Evolutionary conservation across 306 rosid genomes (phyloP).

Genomic region (Trifolium subterraneum): DNA sequence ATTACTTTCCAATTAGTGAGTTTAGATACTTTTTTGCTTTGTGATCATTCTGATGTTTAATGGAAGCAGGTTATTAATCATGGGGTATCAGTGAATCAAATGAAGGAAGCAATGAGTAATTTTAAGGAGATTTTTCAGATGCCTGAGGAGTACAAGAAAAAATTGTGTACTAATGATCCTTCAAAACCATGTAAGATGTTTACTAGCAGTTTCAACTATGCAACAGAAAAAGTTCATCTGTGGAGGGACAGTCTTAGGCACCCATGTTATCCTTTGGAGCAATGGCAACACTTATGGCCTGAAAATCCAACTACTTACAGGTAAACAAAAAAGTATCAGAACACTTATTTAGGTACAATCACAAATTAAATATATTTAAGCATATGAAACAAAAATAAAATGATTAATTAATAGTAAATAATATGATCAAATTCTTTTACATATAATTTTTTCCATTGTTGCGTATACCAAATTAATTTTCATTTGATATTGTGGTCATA

Average conservation of each 20-base stretch:
- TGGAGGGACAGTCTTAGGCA: slow-evolving; percentile 46
- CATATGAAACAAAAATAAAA: too few species aligned
- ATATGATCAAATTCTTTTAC: too few species aligned
- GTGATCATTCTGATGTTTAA: too few species aligned
- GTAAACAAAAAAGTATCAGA: background rate
- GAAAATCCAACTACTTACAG: slow-evolving; percentile 40
- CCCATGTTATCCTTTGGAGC: slow-evolving; percentile 42
- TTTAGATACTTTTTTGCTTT: too few species aligned
- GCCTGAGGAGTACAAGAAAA: slow-evolving; percentile 40
- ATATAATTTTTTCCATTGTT: too few species aligned
- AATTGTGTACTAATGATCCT: slow-evolving; percentile 35
- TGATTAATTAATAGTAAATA: too few species aligned
- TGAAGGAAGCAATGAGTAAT: slow-evolving; percentile 25
- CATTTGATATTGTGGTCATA: too few species aligned
- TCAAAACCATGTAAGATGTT: slow-evolving; percentile 14
- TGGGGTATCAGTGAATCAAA: slow-evolving; percentile 33
- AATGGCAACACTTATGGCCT: slow-evolving; percentile 46
- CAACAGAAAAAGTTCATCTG: slow-evolving; percentile 37
- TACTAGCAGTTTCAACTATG: slow-evolving; percentile 40
- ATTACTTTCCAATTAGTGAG: too few species aligned
- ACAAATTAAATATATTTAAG: too few species aligned
- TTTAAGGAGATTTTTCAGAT: slow-evolving; percentile 40
- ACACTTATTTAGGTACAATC: too few species aligned
- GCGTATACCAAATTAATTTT: too few species aligned
- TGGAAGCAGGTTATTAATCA: slow-evolving; percentile 42